These are phyloP conservation scores for Cladosporium cucumerinum DNA, from an alignment of 2,329 filamentous ascomycete species.

Conservation along the genomic window DNA sequence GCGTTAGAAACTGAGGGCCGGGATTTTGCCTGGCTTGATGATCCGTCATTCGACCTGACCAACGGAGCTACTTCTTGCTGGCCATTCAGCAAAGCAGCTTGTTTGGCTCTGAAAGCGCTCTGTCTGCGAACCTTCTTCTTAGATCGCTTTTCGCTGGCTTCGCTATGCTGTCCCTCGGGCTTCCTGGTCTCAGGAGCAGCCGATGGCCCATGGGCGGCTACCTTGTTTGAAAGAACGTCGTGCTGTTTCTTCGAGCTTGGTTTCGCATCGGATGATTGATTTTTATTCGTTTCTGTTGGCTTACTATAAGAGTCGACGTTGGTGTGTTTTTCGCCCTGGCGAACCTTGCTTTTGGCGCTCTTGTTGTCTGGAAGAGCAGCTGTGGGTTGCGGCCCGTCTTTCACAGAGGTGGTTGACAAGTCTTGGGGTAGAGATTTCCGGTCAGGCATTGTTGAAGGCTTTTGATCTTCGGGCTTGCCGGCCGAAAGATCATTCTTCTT, in stretches of 20 bases:
- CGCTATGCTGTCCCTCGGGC: neutral
- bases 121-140: conserved; percentile 1
- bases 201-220: neutral
- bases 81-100: neutral
- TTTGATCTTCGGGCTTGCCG: neutral
- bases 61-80: neutral
- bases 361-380: neutral
- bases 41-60: neutral
- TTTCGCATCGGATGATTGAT: neutral
- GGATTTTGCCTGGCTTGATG: neutral
- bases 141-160: neutral
- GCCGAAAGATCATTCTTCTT: neutral
- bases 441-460: neutral
- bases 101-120: neutral
- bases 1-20: neutral
- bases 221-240: neutral
- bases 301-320: neutral
- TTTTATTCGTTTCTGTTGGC: neutral
- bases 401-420: neutral
- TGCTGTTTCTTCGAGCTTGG: neutral
- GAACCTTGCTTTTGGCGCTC: neutral
- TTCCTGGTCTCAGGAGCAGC: neutral
- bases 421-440: neutral
- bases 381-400: neutral
- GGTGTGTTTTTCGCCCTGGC: neutral